Base-by-base conservation (phyloP, 192 early-diverging fungal species). In the Spizellomyces sp. region DNA sequence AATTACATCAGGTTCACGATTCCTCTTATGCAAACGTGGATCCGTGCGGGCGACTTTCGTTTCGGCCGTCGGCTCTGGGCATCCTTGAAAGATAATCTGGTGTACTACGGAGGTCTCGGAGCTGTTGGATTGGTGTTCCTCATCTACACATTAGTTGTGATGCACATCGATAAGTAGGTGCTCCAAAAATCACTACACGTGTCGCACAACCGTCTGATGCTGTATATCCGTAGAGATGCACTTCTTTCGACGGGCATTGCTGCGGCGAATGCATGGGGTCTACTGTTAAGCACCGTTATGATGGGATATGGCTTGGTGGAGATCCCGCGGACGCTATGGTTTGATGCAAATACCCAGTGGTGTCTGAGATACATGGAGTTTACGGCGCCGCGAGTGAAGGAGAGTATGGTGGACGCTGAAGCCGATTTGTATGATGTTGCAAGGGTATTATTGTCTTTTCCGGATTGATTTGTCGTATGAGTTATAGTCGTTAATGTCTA, bases 261-360 rank as follows among this genome's bases (percentile, higher is more conserved):
- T 0, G 87, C 91, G 56, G 91, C 92, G 46, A 98, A 98, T 80
- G 94, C 93, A 66, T 98, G 92, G 91, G 96, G 96, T 48, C 83
- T 98, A 43, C 76, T 95, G 22, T 87, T 96, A 15, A 87, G 92
- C 41, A 91, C 94, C 58, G 83, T 93, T 3, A 91, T 97, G 75
- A 90, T 98, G 88, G 93, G 95, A 17, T 95, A 95, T 77, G 96
- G 96, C 0, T 80, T 97, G 58, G 94, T 98, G 0, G 89, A 93
- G 44, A 82, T 98, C 45, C 96, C 96, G 19, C 86, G 95, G 55
- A 77, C 83, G 66, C 80, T 96, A 50, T 98, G 95, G 94, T 88
- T 86, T 66, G 77, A 81, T 9, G 89, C 92, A 9, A 83, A 90
- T 69, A 78, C 85, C 27, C 72, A 59, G 19, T 84, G 84, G 48